phyloP scores from a whole-genome alignment of 2,329 filamentous ascomycete genomes.

The Chaetomiaceae sp. region DNA sequence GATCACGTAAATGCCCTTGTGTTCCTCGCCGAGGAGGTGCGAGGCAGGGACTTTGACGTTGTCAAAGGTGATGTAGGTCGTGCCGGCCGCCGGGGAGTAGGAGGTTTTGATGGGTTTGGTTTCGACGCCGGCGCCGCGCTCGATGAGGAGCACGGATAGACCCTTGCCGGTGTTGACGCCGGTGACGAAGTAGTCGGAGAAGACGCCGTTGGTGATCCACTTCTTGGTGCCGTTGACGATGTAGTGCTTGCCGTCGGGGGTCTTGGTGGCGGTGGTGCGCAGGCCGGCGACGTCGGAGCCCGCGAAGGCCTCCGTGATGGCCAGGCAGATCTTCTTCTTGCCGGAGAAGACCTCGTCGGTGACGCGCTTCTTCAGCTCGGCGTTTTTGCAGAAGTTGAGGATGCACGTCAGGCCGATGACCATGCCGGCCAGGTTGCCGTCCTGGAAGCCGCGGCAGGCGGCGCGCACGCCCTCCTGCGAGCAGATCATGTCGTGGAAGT shows the following conservation, averaged over 20 bases:
- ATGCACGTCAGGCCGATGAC: slow-evolving; percentile 75
- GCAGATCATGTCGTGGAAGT: slow-evolving; percentile 76
- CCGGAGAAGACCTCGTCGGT: slow-evolving; percentile 68
- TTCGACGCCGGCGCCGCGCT: slow-evolving; percentile 67
- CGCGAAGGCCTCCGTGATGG: slow-evolving; percentile 84
- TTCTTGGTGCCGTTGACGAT: slow-evolving; percentile 71
- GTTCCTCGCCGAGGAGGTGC: slow-evolving; percentile 72
- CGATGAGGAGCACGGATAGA: slow-evolving; percentile 69
- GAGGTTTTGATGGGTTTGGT: slow-evolving; percentile 73
- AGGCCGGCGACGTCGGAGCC: slow-evolving; percentile 76
- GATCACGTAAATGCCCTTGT: slow-evolving; percentile 81
- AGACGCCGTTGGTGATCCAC: slow-evolving; percentile 80
- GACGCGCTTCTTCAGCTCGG: slow-evolving; percentile 58
- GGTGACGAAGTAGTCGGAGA: slow-evolving; percentile 76
- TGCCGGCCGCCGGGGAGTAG: slow-evolving; percentile 74
- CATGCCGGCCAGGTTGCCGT: slow-evolving; percentile 84
- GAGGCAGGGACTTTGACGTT: slow-evolving; percentile 78
- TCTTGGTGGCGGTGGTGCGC: slow-evolving; percentile 71
- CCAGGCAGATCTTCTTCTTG: slow-evolving; percentile 82
- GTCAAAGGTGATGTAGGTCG: slow-evolving; percentile 74
- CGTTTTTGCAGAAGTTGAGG: slow-evolving; percentile 68
- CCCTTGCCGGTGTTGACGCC: slow-evolving; percentile 75
- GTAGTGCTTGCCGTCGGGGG: slow-evolving; percentile 67
- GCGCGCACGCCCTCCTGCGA: slow-evolving; percentile 65
- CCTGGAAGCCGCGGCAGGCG: slow-evolving; percentile 74